Percentiles rank a stretch among this genome's conserved stretches.
These are phyloP conservation scores for Monosporozyma siamensis DNA, from an alignment of 805 yeast species.

Conservation along the genomic window DNA sequence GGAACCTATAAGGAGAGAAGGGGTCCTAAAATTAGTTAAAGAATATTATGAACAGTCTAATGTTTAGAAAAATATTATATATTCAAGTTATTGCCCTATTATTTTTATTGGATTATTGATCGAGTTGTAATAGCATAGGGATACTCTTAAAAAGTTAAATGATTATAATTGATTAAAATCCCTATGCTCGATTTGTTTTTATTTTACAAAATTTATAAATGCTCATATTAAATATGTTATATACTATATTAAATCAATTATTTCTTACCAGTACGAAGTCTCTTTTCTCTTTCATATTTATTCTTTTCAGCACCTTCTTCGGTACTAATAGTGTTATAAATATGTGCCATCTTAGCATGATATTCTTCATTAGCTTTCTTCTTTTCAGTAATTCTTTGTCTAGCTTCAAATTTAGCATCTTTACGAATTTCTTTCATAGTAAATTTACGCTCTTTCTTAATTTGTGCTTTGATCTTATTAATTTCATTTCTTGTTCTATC, in stretches of 20 bases:
- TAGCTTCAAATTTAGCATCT: conserved; percentile 77
- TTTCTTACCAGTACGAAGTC: conserved; percentile 44
- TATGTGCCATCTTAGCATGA: conserved; percentile 81
- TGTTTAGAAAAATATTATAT: conserved; percentile 8
- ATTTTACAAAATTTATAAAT: background rate
- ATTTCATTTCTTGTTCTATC: conserved; percentile 75
- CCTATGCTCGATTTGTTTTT: background rate
- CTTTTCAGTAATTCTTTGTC: conserved; percentile 74
- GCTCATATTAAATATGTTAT: background rate
- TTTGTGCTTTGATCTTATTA: conserved; percentile 68
- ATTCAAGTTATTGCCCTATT: no score
- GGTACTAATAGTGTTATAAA: conserved; percentile 79
- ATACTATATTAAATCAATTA: conserved; percentile 11
- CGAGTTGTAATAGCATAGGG: no score
- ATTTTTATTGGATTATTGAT: no score
- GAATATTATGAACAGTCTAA: conserved; percentile 55
- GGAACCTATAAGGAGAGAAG: conserved; percentile 20
- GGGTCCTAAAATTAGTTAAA: conserved; percentile 73
- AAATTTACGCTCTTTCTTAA: conserved; percentile 86
- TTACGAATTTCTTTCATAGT: conserved; percentile 84
- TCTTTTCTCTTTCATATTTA: conserved; percentile 80
- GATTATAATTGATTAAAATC: no score
- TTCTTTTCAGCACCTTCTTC: conserved; percentile 94
- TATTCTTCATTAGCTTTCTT: conserved; percentile 66
- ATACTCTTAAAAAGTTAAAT: no score